Percentiles rank a stretch among this genome's conserved stretches.
phyloP scores from a whole-genome alignment of 164 flowering plant species.

The Nymphaea colorata region DNA sequence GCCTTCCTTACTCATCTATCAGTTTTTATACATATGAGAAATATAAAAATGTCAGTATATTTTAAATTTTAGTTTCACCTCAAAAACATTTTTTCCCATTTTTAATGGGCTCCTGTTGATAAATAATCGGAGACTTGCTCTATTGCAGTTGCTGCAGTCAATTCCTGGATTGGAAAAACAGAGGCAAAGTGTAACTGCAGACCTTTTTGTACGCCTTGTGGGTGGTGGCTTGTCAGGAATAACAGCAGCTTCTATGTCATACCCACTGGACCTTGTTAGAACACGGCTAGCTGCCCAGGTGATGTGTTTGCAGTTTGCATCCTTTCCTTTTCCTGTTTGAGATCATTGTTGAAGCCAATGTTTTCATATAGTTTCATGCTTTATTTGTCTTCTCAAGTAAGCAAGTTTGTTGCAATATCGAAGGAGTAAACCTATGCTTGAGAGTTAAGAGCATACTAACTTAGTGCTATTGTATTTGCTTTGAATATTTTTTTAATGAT shows the following conservation, averaged over 20 bases:
- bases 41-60: conserved; percentile 46
- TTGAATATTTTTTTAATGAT: no score
- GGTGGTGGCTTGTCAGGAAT: conserved; percentile 82
- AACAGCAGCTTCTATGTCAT: conserved; percentile 71
- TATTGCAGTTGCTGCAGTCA: conserved; percentile 45
- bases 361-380: no score
- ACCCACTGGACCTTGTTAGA: conserved; percentile 81
- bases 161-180: conserved; percentile 30
- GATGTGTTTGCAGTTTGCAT: conserved; percentile 1
- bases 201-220: conserved; percentile 41
- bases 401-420: no score
- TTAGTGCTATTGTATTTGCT: no score
- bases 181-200: conserved; percentile 24
- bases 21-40: conserved; percentile 70
- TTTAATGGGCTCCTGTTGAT: not conserved
- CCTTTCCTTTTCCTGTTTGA: no score
- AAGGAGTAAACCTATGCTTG: no score
- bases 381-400: no score
- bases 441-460: no score
- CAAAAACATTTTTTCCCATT: not conserved
- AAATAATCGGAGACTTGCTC: not conserved
- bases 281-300: conserved; percentile 93
- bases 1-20: conserved; percentile 86
- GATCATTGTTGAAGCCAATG: no score
- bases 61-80: no score